Evolutionary conservation across 108 stramenopile species (phyloP), one percentile per base, ranked within the genome.

Genomic region (Chaetoceros tenuissimus): DNA sequence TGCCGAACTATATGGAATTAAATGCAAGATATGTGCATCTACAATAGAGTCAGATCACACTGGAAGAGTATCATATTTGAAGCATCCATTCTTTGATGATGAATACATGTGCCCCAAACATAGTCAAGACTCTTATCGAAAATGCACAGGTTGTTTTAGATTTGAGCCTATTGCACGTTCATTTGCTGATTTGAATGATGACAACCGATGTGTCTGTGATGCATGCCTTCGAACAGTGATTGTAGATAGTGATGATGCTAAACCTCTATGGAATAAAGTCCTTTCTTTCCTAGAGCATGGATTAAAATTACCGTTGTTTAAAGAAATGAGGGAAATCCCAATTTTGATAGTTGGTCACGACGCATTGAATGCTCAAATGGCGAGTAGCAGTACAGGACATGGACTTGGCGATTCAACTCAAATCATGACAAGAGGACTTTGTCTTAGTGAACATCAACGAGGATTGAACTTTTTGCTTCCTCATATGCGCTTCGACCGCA

Each of bases 21-120:
- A 66, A 22, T 84, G 82, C 51, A 51, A 69, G 7, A 77, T 84
- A 20, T 84, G 82, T 53, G 64, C 67, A n/a, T 3, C 68, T n/a
- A 31, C 64, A 1, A 75, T 84, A 46, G 75, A 75, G 1, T 57
- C 63, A 2, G 60, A 40, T 43, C 22, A 64, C 20, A 51, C 67
- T 43, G 63, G 74, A 23, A 67, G 51, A 50, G 59, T 69, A 16
- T 50, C 40, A 21, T 84, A 52, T 53, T 59, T 75, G 24, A 75
- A 76, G 31, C 82, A 84, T 71, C 77, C 77, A 22, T 84, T 84
- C 61, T 84, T 84, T 59, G 74, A 78, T 48, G 65, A 59, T 10
- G 82, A 84, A 52, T 48, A 68, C 18, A 78, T 78, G 79, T 80
- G 79, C 52, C 75, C 77, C 5, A 44, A 53, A 10, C 77, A 80